A percentile compares a stretch with the other conserved stretches of the same genome.
phyloP scores from a whole-genome alignment of 371 early-diverging fungal species.

The Saksenaea oblongispora region DNA sequence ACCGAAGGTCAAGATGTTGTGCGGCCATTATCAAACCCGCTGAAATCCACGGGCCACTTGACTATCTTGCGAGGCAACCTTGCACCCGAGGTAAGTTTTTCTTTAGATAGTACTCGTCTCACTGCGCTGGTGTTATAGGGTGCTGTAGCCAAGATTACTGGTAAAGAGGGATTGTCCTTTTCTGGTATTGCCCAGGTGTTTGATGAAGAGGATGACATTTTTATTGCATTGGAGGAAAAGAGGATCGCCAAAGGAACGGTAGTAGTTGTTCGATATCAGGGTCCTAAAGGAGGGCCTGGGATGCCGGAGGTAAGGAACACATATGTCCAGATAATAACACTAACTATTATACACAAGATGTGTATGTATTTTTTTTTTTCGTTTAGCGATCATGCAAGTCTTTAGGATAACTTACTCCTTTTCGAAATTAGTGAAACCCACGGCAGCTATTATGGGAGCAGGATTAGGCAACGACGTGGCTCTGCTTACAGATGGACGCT shows the following conservation, averaged over 20 bases:
- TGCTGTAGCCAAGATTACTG: conserved; percentile 97
- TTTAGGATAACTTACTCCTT: background rate
- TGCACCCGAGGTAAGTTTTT: conserved; percentile 65
- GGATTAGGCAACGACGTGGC: conserved; percentile 96
- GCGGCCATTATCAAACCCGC: conserved; percentile 63
- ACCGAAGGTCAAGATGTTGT: conserved; percentile 70
- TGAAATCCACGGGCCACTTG: conserved; percentile 81
- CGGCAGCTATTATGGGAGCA: conserved; percentile 94
- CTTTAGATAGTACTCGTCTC: background rate
- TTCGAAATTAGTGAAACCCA: conserved; percentile 71
- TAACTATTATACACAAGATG: background rate
- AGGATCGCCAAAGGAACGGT: conserved; percentile 74
- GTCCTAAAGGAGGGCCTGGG: conserved; percentile 90
- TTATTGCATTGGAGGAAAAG: conserved; percentile 77
- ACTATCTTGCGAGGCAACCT: conserved; percentile 79
- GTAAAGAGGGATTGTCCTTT: conserved; percentile 94
- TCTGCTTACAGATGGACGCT: conserved; percentile 93
- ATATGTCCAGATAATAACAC: background rate
- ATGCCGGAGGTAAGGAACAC: conserved; percentile 72
- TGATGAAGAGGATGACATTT: conserved; percentile 89
- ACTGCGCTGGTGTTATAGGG: conserved; percentile 26
- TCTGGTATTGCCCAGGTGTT: conserved; percentile 87
- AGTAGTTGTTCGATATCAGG: conserved; percentile 82
- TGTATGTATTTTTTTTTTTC: too few species aligned
- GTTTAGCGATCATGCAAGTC: too few species aligned